A percentile compares a stretch with the other conserved stretches of the same genome.
Evolutionary conservation across 352 stramenopile genomes (phyloP).

Genomic region (Phytopythium boreale): DNA sequence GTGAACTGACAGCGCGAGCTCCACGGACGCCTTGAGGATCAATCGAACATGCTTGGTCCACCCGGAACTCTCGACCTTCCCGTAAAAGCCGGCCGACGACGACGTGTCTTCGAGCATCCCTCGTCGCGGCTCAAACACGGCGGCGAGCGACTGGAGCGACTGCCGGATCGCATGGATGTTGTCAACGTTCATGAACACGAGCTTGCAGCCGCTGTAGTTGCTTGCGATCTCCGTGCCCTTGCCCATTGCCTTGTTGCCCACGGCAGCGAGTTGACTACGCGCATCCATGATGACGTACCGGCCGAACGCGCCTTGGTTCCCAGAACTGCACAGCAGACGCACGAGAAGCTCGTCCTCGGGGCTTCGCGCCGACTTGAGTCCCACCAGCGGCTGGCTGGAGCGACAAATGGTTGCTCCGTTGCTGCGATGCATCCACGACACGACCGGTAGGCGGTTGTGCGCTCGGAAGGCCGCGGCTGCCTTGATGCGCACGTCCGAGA

Average conservation of each 20-base stretch:
- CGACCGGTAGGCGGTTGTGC: constrained; percentile 63
- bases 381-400: constrained; percentile 77
- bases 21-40: constrained; percentile 91
- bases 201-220: constrained; percentile 92
- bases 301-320: constrained; percentile 38
- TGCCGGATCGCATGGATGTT: constrained; percentile 98
- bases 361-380: constrained; percentile 73
- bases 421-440: constrained; percentile 68
- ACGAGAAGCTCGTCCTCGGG: constrained; percentile 80
- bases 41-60: constrained; percentile 95
- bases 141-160: constrained; percentile 86
- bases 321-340: constrained; percentile 57
- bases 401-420: constrained; percentile 81
- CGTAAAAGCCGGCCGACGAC: constrained; percentile 77
- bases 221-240: constrained; percentile 95
- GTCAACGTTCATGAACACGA: constrained; percentile 98
- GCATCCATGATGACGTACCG: constrained; percentile 86
- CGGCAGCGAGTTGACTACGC: constrained; percentile 73
- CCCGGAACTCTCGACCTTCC: constrained; percentile 90
- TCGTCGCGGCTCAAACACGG: constrained; percentile 76
- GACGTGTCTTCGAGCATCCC: constrained; percentile 72
- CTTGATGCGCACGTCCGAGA: constrained; percentile 89
- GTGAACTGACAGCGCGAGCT: constrained; percentile 93
- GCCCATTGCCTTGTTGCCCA: constrained; percentile 90
- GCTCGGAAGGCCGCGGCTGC: constrained; percentile 68